Conservation (phyloP, 345 rosid genomes). For the Raphanus raphanistrum region DNA sequence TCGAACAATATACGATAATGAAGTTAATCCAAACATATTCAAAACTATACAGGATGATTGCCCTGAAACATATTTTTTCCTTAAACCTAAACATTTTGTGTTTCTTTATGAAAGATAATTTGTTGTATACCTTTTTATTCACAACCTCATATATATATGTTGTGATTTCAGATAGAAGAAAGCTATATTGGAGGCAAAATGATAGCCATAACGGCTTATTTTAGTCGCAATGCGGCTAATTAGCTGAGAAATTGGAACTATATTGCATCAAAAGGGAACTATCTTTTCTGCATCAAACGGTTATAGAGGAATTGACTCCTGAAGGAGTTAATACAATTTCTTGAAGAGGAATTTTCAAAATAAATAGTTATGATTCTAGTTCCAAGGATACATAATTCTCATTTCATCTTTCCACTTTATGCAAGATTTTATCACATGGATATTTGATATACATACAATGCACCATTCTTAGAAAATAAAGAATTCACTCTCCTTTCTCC, state of each 20-base stretch:
- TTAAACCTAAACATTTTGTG: neutral
- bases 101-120: neutral
- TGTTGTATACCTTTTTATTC: neutral
- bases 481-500: neutral
- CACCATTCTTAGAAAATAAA: neutral
- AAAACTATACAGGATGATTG: neutral
- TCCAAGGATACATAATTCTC: no score
- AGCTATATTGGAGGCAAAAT: slow-evolving; percentile 24
- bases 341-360: no score
- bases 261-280: neutral
- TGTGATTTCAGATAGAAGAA: slow-evolving; percentile 34
- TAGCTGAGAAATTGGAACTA: slow-evolving; percentile 8
- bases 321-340: neutral
- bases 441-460: neutral
- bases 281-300: neutral
- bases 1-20: neutral
- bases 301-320: neutral
- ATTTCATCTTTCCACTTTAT: neutral
- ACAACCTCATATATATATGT: neutral
- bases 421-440: neutral
- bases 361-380: no score
- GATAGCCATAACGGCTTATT: slow-evolving; percentile 34
- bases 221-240: neutral
- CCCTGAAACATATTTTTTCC: neutral
- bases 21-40: neutral